Evolutionary conservation across 257 asterid genomes (phyloP).

Genomic region (Forsythia viridissima): DNA sequence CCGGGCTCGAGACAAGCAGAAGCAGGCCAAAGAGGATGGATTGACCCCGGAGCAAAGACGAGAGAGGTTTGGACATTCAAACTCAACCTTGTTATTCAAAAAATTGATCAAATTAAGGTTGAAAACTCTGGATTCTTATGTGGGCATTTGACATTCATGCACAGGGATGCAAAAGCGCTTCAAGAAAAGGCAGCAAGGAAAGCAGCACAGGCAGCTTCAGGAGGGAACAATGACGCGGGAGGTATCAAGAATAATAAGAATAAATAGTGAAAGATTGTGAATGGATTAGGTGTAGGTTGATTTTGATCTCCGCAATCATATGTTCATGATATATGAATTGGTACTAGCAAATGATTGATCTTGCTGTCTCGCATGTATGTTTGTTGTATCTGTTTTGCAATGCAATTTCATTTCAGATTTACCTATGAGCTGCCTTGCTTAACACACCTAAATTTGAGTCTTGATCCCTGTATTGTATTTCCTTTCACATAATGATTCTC

Average conservation of each 20-base stretch:
- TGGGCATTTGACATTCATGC: neutral
- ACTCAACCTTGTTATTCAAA: neutral
- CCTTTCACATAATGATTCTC: too few species aligned
- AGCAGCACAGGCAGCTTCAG: constrained; percentile 49
- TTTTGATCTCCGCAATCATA: constrained; percentile 22
- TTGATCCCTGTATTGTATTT: neutral
- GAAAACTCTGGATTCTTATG: neutral
- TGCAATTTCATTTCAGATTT: constrained; percentile 18
- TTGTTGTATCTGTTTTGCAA: constrained; percentile 29
- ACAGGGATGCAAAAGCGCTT: constrained; percentile 84
- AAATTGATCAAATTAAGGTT: neutral
- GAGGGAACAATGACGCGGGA: constrained; percentile 25
- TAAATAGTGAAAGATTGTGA: constrained; percentile 27
- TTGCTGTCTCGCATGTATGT: constrained; percentile 18
- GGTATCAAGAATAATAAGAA: constrained; percentile 37
- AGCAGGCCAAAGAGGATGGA: constrained; percentile 55
- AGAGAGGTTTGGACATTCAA: constrained; percentile 44
- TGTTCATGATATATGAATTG: constrained; percentile 4
- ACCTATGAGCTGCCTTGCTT: neutral
- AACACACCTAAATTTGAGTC: neutral
- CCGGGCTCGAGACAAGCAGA: constrained; percentile 49
- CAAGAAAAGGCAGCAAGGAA: constrained; percentile 70
- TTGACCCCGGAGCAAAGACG: constrained; percentile 87
- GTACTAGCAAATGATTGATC: constrained; percentile 3
- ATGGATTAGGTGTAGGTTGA: constrained; percentile 16